Evolutionary conservation across 768 basidiomycete species (phyloP).

Genomic region (Suillus americanus): DNA sequence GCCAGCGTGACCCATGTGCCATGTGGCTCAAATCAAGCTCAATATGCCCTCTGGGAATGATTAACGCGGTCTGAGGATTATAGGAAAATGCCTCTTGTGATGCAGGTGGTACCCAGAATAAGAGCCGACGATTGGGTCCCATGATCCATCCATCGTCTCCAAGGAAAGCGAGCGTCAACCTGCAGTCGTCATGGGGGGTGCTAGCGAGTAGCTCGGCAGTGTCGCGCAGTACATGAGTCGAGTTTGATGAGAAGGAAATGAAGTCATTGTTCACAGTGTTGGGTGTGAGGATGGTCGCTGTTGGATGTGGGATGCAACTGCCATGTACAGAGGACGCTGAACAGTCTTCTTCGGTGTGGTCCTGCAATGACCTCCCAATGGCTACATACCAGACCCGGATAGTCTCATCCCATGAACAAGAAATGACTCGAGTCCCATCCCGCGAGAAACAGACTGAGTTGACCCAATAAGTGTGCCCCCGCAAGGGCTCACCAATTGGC

Average conservation of each 20-base stretch:
- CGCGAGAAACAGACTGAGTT: not conserved
- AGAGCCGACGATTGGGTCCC: not conserved
- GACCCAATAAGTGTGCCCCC: not conserved
- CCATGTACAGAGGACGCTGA: not conserved
- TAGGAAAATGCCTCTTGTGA: no score
- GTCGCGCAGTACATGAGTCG: not conserved
- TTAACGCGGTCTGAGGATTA: no score
- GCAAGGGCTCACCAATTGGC: not conserved
- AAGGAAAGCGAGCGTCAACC: not conserved
- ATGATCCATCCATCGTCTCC: not conserved
- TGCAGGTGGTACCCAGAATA: not conserved
- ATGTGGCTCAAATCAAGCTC: no score
- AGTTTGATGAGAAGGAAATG: not conserved
- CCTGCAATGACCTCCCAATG: not conserved
- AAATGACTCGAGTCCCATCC: not conserved
- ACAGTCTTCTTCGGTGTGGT: not conserved
- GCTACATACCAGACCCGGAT: not conserved
- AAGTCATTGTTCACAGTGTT: not conserved
- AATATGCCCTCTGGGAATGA: no score
- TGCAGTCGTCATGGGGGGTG: not conserved
- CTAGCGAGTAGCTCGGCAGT: not conserved
- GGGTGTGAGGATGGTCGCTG: not conserved
- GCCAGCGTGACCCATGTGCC: no score
- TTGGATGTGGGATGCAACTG: not conserved
- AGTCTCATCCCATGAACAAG: not conserved